Conservation (phyloP, 306 rosid species). For the Fragaria iinumae region DNA sequence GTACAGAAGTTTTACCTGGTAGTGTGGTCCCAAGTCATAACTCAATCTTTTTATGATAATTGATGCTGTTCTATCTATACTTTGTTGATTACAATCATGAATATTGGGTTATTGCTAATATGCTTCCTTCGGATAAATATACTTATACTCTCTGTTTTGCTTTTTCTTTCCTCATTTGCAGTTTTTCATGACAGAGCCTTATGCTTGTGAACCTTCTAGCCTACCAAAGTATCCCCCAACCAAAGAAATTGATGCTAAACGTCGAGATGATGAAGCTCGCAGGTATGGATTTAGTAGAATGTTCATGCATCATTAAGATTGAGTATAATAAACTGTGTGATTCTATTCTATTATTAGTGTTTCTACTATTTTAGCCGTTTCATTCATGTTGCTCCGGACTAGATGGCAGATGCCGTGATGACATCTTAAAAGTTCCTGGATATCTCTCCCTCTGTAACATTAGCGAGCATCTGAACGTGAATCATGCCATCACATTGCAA, state of each 20-base stretch:
- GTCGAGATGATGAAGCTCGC: constrained; percentile 75
- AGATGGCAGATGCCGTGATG: neutral
- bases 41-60: neutral
- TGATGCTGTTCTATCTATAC: neutral
- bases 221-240: constrained; percentile 94
- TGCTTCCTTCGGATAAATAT: constrained; percentile 10
- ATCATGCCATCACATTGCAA: neutral
- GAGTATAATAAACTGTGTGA: neutral
- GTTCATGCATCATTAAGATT: constrained; percentile 5
- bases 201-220: constrained; percentile 89
- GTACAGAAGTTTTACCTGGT: constrained; percentile 5
- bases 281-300: constrained; percentile 44
- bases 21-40: constrained; percentile 17
- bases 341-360: neutral
- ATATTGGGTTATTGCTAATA: neutral
- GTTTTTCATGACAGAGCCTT: constrained; percentile 84
- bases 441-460: neutral
- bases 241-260: constrained; percentile 92
- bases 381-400: neutral
- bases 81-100: neutral
- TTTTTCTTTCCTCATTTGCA: constrained; percentile 46
- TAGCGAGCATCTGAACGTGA: neutral
- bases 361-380: neutral
- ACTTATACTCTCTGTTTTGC: constrained; percentile 26
- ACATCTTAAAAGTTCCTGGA: neutral